Evolutionary conservation across 257 asterid species (phyloP).

Genomic region (Cruciata laevipes): DNA sequence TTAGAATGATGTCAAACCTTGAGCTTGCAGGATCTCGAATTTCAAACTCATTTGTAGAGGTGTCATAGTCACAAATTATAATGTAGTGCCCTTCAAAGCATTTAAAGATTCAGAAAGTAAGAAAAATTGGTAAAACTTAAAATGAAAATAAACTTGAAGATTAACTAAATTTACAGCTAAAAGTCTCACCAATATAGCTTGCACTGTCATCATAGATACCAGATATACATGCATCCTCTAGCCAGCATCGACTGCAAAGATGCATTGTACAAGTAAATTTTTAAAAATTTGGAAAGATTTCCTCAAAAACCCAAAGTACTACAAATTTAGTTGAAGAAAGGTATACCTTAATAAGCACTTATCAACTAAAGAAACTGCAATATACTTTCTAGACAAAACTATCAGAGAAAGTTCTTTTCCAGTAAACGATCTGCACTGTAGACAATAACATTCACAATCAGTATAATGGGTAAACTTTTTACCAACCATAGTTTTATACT

Average conservation of each 20-base stretch:
- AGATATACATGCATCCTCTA: slow-evolving; percentile 51
- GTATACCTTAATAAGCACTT: slow-evolving; percentile 67
- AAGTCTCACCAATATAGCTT: slow-evolving; percentile 69
- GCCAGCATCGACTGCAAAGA: slow-evolving; percentile 42
- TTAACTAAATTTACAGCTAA: neutral
- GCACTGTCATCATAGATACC: slow-evolving; percentile 47
- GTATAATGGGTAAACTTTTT: neutral
- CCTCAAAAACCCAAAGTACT: neutral
- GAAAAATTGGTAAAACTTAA: neutral
- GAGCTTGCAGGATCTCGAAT: slow-evolving; percentile 98
- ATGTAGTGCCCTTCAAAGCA: slow-evolving; percentile 67
- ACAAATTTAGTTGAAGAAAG: neutral
- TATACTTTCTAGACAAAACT: slow-evolving; percentile 65
- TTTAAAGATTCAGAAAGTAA: slow-evolving; percentile 3
- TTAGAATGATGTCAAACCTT: slow-evolving; percentile 31
- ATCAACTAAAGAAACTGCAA: slow-evolving; percentile 83
- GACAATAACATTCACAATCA: slow-evolving; percentile 23
- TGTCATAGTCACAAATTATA: slow-evolving; percentile 83
- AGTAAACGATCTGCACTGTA: slow-evolving; percentile 88
- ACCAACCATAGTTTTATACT: neutral
- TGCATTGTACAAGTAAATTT: neutral
- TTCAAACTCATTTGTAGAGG: slow-evolving; percentile 76
- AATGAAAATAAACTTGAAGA: neutral
- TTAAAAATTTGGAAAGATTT: neutral
- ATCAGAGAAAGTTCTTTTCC: slow-evolving; percentile 50